A percentile compares a stretch with the other conserved stretches of the same genome.
Evolutionary conservation across 2,329 filamentous ascomycete genomes (phyloP).

Genomic region (Neoascochyta sp.): DNA sequence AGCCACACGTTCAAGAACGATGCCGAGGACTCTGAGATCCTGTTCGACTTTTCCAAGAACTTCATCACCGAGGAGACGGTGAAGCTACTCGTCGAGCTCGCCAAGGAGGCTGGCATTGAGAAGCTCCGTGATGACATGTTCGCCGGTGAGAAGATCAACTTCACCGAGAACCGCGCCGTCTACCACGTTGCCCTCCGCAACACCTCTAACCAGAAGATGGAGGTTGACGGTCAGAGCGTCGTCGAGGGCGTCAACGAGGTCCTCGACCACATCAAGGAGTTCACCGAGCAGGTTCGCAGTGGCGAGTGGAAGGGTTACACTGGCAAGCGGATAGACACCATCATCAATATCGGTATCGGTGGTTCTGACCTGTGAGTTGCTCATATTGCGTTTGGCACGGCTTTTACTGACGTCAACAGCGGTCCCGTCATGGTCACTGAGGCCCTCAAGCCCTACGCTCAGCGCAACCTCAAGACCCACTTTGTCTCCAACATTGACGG

Average conservation of each 20-base stretch:
- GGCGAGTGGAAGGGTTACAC: constrained; percentile 97
- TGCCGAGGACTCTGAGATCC: constrained; percentile 76
- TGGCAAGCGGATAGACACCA: constrained; percentile 94
- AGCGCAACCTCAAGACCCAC: constrained; percentile 81
- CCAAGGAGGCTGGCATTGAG: constrained; percentile 85
- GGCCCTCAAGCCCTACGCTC: constrained; percentile 90
- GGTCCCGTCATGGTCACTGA: constrained; percentile 99
- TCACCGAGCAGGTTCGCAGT: constrained; percentile 89
- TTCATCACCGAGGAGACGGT: constrained; percentile 92
- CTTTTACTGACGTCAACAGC: constrained; percentile 40
- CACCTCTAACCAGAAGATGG: constrained; percentile 71
- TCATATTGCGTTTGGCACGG: background rate
- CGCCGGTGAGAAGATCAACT: constrained; percentile 97
- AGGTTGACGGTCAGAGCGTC: constrained; percentile 89
- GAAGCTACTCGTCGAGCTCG: constrained; percentile 79
- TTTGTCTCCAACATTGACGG: constrained; percentile 99
- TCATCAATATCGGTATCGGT: constrained; percentile 97
- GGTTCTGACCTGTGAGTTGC: constrained; percentile 87
- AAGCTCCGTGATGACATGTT: constrained; percentile 98
- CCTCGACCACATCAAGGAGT: constrained; percentile 96
- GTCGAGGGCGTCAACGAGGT: constrained; percentile 91
- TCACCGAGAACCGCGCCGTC: constrained; percentile 93
- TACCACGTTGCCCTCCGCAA: constrained; percentile 95
- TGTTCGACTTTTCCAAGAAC: constrained; percentile 99
- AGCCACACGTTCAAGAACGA: constrained; percentile 76